Percentiles rank a stretch among this genome's conserved stretches.
phyloP scores from a whole-genome alignment of 2,329 filamentous ascomycete species.

The Claviceps fusiformis region DNA sequence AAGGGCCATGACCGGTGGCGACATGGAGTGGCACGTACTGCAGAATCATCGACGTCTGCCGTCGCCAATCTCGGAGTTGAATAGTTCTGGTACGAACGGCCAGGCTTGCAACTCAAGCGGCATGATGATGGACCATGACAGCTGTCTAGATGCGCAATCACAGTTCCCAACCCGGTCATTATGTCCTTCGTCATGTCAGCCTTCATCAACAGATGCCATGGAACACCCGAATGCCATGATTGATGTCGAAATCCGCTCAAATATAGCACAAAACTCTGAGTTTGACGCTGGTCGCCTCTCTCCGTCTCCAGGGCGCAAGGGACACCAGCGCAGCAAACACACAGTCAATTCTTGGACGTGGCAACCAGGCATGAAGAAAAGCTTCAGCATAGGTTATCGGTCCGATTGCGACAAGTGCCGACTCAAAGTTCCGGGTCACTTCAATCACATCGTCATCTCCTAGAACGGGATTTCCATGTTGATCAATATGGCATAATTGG shows the following conservation, averaged over 20 bases:
- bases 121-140: conserved; percentile 16
- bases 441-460: conserved; percentile 63
- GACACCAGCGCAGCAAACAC: conserved; percentile 45
- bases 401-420: conserved; percentile 68
- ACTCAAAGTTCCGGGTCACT: conserved; percentile 62
- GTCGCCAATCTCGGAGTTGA: conserved; percentile 46
- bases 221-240: conserved; percentile 26
- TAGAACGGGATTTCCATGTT: conserved; percentile 22
- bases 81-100: conserved; percentile 30
- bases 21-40: conserved; percentile 36
- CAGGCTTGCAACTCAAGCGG: conserved; percentile 16
- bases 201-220: conserved; percentile 22
- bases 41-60: conserved; percentile 42
- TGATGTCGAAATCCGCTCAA: conserved; percentile 19
- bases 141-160: background rate
- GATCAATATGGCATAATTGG: background rate
- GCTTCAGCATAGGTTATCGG: conserved; percentile 66
- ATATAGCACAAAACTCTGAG: conserved; percentile 12
- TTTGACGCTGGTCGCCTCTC: conserved; percentile 24
- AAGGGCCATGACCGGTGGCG: conserved; percentile 28
- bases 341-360: conserved; percentile 47
- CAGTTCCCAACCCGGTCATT: conserved; percentile 9
- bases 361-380: conserved; percentile 52
- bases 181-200: conserved; percentile 8
- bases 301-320: conserved; percentile 36